Evolutionary conservation across 2,329 filamentous ascomycete genomes (phyloP).

Genomic region (Pestalotiopsis sp.): DNA sequence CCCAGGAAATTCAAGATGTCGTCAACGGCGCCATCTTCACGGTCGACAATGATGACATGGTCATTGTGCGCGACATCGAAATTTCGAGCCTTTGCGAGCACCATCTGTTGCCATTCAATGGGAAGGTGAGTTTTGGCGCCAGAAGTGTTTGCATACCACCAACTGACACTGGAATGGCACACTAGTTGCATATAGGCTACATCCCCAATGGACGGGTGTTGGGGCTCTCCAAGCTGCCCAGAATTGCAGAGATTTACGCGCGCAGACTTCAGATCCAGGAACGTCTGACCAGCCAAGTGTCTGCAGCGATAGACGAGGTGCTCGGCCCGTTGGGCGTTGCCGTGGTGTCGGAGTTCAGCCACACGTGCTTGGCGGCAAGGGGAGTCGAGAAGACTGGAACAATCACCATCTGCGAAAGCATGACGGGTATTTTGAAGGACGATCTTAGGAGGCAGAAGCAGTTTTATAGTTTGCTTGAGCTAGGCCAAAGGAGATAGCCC

Average conservation of each 20-base stretch:
- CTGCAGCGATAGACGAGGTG: conserved; percentile 86
- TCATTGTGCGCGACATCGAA: conserved; percentile 95
- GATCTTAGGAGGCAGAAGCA: conserved; percentile 92
- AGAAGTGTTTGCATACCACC: neutral
- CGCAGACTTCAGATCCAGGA: conserved; percentile 91
- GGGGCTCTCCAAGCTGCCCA: conserved; percentile 87
- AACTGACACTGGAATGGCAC: neutral
- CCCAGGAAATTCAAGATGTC: conserved; percentile 84
- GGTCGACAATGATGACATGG: conserved; percentile 90
- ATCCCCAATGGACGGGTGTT: conserved; percentile 84
- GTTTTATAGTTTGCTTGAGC: conserved; percentile 75
- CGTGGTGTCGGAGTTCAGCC: conserved; percentile 91
- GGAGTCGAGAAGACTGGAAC: conserved; percentile 86
- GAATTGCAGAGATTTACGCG: conserved; percentile 93
- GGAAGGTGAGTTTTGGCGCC: conserved; percentile 52
- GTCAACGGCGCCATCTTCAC: conserved; percentile 91
- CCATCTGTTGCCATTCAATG: conserved; percentile 89
- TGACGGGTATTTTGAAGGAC: conserved; percentile 86
- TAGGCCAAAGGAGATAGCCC: neutral
- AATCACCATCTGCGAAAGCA: conserved; percentile 88
- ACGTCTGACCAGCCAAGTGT: conserved; percentile 89
- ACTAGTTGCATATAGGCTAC: conserved; percentile 93
- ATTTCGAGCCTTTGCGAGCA: conserved; percentile 91
- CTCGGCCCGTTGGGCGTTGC: conserved; percentile 88
- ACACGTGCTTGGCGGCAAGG: conserved; percentile 96